A percentile compares a stretch with the other conserved stretches of the same genome.
These are phyloP conservation scores for Saccharomycopsis hybrid DNA, from an alignment of 1,139 yeast species.

Conservation along the genomic window DNA sequence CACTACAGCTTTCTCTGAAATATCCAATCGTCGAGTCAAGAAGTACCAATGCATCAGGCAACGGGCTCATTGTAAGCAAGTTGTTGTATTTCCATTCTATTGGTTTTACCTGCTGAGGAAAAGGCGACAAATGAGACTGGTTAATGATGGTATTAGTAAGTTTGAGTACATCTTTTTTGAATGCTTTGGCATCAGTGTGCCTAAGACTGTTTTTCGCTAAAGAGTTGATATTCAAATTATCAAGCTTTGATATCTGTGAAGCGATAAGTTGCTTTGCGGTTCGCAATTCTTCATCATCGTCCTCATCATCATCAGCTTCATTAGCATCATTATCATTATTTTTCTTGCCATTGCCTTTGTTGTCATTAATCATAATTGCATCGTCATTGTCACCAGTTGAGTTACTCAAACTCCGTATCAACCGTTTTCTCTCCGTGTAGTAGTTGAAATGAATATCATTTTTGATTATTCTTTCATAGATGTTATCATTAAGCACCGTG, in stretches of 20 bases:
- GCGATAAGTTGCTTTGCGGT: slow-evolving; percentile 29
- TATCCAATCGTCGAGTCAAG: slow-evolving; percentile 65
- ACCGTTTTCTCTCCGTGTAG: slow-evolving; percentile 5
- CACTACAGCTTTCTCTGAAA: slow-evolving; percentile 74
- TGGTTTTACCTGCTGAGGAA: slow-evolving; percentile 53
- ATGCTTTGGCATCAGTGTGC: slow-evolving; percentile 6
- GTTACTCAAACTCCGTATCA: background rate
- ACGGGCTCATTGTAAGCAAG: slow-evolving; percentile 63
- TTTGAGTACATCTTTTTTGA: slow-evolving; percentile 60
- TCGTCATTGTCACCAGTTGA: background rate
- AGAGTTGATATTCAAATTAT: slow-evolving; percentile 7
- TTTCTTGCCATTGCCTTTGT: background rate
- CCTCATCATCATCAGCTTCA: slow-evolving; percentile 4
- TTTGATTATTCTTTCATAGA: slow-evolving; percentile 62
- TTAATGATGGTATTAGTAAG: slow-evolving; percentile 74
- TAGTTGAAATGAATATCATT: slow-evolving; percentile 48
- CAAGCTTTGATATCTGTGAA: slow-evolving; percentile 19
- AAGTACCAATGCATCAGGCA: slow-evolving; percentile 64
- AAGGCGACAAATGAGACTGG: slow-evolving; percentile 86
- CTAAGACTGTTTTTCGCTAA: slow-evolving; percentile 6
- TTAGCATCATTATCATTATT: background rate
- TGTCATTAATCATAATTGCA: background rate
- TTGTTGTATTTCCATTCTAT: slow-evolving; percentile 67
- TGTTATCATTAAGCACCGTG: slow-evolving; percentile 64
- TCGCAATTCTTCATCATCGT: slow-evolving; percentile 11